Percentiles rank a stretch among this genome's conserved stretches.
phyloP scores from a whole-genome alignment of 108 stramenopile species.

The Fistulifera solaris region DNA sequence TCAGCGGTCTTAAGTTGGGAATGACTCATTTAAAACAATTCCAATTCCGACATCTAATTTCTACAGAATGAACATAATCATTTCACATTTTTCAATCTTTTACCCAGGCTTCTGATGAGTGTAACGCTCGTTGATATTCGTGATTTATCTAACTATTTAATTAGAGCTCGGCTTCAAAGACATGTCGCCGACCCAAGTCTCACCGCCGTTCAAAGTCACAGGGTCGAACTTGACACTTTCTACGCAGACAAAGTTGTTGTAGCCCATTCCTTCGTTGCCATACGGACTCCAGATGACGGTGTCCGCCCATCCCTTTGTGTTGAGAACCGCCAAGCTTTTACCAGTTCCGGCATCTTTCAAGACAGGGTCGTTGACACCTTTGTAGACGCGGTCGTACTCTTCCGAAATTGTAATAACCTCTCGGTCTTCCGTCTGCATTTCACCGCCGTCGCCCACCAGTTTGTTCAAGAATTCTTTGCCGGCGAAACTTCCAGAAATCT shows the following conservation, averaged over 20 bases:
- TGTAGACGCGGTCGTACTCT: slow-evolving; percentile 92
- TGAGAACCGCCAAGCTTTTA: slow-evolving; percentile 64
- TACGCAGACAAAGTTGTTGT: slow-evolving; percentile 92
- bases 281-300: slow-evolving; percentile 93
- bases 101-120: too few relatives aligned
- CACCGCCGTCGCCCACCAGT: slow-evolving; percentile 66
- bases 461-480: slow-evolving; percentile 89
- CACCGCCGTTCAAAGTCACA: slow-evolving; percentile 65
- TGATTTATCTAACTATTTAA: too few relatives aligned
- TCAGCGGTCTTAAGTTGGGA: too few relatives aligned
- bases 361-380: slow-evolving; percentile 86
- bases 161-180: slow-evolving; percentile 38
- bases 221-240: slow-evolving; percentile 90
- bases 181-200: slow-evolving; percentile 73
- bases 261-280: slow-evolving; percentile 93
- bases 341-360: slow-evolving; percentile 84
- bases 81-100: too few relatives aligned
- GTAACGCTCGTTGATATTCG: too few relatives aligned
- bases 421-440: slow-evolving; percentile 83
- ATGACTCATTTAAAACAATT: too few relatives aligned
- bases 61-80: too few relatives aligned
- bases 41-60: too few relatives aligned
- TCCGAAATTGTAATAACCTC: slow-evolving; percentile 75
- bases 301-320: slow-evolving; percentile 88
- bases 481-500: slow-evolving; percentile 82